A percentile compares a stretch with the other conserved stretches of the same genome.
These are phyloP conservation scores for Prunus armeniaca DNA, from an alignment of 306 rosid genomes.

Conservation along the genomic window DNA sequence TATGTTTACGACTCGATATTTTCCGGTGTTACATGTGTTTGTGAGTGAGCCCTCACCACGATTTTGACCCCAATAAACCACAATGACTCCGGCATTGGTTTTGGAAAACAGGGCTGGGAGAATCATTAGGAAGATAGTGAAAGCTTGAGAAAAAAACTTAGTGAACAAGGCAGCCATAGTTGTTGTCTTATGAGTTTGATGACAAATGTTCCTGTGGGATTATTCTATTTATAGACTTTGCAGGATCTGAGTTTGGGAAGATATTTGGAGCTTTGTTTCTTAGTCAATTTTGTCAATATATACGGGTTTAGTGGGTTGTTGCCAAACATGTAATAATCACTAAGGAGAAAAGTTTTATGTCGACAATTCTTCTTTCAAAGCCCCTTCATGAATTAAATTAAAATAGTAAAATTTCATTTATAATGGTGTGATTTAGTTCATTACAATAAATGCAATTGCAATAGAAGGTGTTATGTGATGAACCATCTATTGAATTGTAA, in stretches of 20 bases:
- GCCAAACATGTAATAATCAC: too few relatives aligned
- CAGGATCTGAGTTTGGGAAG: not conserved
- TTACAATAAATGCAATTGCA: too few relatives aligned
- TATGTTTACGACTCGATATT: constrained; percentile 17
- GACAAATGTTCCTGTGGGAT: not conserved
- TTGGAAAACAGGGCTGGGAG: not conserved
- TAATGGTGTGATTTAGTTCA: too few relatives aligned
- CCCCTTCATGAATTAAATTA: too few relatives aligned
- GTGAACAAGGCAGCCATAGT: not conserved
- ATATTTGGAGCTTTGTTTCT: not conserved
- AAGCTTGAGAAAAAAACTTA: not conserved
- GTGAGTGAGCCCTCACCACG: not conserved
- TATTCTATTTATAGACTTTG: not conserved
- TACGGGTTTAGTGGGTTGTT: not conserved
- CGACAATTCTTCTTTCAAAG: too few relatives aligned
- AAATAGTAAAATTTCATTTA: too few relatives aligned
- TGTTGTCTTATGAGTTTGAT: not conserved
- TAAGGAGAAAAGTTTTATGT: too few relatives aligned
- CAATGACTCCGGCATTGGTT: constrained; percentile 6
- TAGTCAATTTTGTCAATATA: not conserved
- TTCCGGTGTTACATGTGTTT: constrained; percentile 18
- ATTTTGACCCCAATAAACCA: constrained; percentile 31
- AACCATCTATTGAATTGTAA: too few relatives aligned
- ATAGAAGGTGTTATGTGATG: too few relatives aligned
- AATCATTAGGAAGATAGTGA: not conserved